phyloP scores from a whole-genome alignment of 1,284 basidiomycete species.

The Veloboletus limbatus region DNA sequence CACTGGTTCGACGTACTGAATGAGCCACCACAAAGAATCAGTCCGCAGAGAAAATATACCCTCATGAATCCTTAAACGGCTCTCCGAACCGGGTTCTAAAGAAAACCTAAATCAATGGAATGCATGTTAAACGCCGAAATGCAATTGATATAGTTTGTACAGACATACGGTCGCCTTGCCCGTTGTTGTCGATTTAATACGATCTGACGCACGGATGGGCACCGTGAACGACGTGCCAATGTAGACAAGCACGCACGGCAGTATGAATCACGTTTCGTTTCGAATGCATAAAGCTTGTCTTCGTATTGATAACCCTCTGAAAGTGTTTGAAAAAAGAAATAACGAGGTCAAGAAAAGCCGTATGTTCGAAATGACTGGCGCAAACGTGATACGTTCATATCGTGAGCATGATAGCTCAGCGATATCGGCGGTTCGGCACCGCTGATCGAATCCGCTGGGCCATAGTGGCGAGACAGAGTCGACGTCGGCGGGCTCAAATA shows the following conservation, averaged over 20 bases:
- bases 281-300: not conserved
- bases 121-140: too few species aligned
- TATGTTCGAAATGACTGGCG: too few species aligned
- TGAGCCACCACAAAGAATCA: too few species aligned
- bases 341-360: too few species aligned
- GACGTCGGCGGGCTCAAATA: too few species aligned
- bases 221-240: not conserved
- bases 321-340: too few species aligned
- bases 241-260: not conserved
- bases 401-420: too few species aligned
- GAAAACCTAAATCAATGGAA: not conserved
- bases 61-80: not conserved
- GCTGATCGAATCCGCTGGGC: too few species aligned
- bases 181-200: not conserved
- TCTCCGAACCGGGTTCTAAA: not conserved
- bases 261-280: conserved; percentile 2
- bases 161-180: not conserved
- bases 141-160: too few species aligned
- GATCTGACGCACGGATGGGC: not conserved
- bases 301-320: conserved; percentile 40
- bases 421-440: too few species aligned
- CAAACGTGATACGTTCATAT: too few species aligned
- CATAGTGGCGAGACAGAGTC: too few species aligned
- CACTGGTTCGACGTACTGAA: conserved; percentile 24
- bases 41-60: not conserved